These are phyloP conservation scores for Colletotrichum melonis DNA, from an alignment of 2,329 filamentous ascomycete genomes.

Conservation along the genomic window DNA sequence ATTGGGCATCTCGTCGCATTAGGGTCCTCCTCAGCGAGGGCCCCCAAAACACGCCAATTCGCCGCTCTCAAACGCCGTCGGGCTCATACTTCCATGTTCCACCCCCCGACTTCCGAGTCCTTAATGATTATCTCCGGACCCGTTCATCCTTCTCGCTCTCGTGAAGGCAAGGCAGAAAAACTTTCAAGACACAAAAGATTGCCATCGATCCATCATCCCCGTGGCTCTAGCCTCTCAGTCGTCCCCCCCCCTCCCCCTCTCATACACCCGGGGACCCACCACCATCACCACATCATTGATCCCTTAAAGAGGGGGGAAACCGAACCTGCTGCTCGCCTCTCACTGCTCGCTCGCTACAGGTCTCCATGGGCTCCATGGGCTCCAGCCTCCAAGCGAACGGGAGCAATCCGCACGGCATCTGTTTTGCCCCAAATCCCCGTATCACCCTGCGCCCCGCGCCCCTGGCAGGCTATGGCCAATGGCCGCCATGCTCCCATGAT, in stretches of 20 bases:
- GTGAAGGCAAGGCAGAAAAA: neutral
- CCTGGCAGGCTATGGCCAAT: neutral
- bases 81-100: neutral
- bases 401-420: neutral
- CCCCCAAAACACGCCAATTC: neutral
- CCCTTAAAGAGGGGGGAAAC: neutral
- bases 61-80: neutral
- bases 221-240: neutral
- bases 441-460: neutral
- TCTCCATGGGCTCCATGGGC: neutral
- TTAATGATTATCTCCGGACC: neutral
- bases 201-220: neutral
- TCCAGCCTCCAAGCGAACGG: neutral
- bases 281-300: neutral
- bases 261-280: neutral
- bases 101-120: neutral
- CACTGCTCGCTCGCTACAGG: neutral
- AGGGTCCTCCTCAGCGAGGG: neutral
- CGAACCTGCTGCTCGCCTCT: constrained; percentile 2
- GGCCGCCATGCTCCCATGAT: neutral
- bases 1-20: neutral
- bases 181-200: neutral
- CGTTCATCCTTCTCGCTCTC: neutral
- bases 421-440: neutral
- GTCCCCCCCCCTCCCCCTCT: no score